Conservation (phyloP, 139 green algal genomes). For the Picochlorum sp. region DNA sequence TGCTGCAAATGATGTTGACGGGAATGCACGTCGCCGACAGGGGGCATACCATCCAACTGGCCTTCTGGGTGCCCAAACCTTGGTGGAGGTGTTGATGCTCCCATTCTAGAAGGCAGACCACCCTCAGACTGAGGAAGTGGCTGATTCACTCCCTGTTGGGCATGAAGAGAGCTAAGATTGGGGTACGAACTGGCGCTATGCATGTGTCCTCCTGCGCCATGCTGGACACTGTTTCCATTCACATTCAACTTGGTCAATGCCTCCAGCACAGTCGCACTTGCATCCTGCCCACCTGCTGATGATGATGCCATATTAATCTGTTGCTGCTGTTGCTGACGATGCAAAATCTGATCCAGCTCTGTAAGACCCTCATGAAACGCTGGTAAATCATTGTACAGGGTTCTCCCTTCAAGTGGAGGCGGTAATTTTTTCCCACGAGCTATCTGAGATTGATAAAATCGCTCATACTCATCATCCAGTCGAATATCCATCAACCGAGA, state of each 20-base stretch:
- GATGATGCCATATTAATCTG: neutral
- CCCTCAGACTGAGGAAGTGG: no score
- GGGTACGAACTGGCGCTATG: neutral
- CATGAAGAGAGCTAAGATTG: neutral
- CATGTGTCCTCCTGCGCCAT: neutral
- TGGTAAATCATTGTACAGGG: slow-evolving; percentile 66
- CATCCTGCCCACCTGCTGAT: neutral
- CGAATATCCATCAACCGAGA: slow-evolving; percentile 51
- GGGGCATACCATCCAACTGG: no score
- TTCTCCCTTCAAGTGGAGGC: slow-evolving; percentile 62
- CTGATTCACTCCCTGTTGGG: no score
- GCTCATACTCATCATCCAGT: slow-evolving; percentile 78
- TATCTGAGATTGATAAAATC: slow-evolving; percentile 49
- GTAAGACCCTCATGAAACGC: slow-evolving; percentile 3
- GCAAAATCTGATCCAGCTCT: slow-evolving; percentile 23
- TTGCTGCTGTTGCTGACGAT: slow-evolving; percentile 15
- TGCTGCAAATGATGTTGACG: slow-evolving; percentile 11
- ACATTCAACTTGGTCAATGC: slow-evolving; percentile 37
- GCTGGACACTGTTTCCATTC: neutral
- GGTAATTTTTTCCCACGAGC: slow-evolving; percentile 68
- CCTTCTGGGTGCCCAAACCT: slow-evolving; percentile 10
- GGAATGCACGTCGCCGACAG: neutral
- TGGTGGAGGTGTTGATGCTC: slow-evolving; percentile 10
- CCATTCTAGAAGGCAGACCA: no score
- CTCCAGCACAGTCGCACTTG: slow-evolving; percentile 26